Evolutionary conservation across 495 filamentous ascomycete species (phyloP), one percentile per base, ranked within the genome.

Genomic region (Penicillium samsonianum): DNA sequence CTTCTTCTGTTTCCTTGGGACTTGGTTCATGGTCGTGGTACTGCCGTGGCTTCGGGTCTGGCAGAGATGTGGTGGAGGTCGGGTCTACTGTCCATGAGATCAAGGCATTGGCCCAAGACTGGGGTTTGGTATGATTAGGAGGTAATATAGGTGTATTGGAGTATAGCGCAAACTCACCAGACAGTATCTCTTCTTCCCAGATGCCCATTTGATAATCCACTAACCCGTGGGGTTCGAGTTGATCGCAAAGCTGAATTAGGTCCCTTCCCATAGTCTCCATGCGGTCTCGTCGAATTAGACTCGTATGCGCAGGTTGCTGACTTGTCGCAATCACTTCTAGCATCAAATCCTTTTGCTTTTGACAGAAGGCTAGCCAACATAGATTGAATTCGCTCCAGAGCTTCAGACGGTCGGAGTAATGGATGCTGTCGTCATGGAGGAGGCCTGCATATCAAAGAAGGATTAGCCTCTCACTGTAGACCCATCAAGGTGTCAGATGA

Each of bases 131-230:
- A n/a, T 43, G 16, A 19, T 23, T 28, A 16, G 28, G 26, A 33
- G 19, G 26, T 54, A 16, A 5, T 26, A 30, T 35, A 10, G 20
- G 28, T 48, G 61, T n/a, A 41, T 38, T 28, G 49, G 42, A 62
- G 40, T 49, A 49, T 53, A 50, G 20, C 20, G 43, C 10, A 48
- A 45, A 79, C 90, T 63, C 80, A 94, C 91, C 80, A 50, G 81
- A 82, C 45, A 96, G 80, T 61, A 98, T 97, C 62, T 90, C 88
- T 69, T 97, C 92, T 71, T 98, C 94, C 84, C 90, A 93, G 44
- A 98, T 90, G 4, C 94, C 94, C 76, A 96, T 94, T 65, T 98
- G 88, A 69, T 97, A 98, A 74, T 98, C 94, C 7, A 98, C 93
- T 25, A 98, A 75, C 16, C 94, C 94, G 63, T 95, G 85, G 53